Conservation (phyloP, 768 basidiomycete species). For the Suillus tomentosus region DNA sequence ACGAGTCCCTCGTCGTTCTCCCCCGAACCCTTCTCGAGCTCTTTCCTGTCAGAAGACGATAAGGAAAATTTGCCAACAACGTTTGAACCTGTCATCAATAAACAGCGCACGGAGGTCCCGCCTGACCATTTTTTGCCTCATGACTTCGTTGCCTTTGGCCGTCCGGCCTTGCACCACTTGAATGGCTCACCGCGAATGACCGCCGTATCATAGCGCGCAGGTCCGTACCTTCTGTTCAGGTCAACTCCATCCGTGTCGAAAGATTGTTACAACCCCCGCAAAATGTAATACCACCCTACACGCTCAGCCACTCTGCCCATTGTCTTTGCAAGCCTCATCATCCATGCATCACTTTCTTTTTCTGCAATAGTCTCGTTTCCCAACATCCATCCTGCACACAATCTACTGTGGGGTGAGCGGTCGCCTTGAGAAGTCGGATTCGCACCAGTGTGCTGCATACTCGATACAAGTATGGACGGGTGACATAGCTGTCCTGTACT, state of each 20-base stretch:
- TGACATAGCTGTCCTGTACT: conserved; percentile 7
- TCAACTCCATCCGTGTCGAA: conserved; percentile 50
- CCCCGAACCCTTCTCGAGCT: conserved; percentile 53
- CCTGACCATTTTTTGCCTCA: conserved; percentile 81
- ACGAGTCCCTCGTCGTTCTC: conserved; percentile 60
- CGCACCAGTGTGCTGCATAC: conserved; percentile 24
- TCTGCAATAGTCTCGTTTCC: conserved; percentile 60
- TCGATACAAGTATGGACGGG: conserved; percentile 16
- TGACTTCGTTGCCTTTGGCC: conserved; percentile 79
- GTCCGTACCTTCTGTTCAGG: conserved; percentile 13
- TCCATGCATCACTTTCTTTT: conserved; percentile 63
- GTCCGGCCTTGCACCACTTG: conserved; percentile 75
- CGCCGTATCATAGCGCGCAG: conserved; percentile 55
- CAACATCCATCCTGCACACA: conserved; percentile 47
- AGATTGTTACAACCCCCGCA: conserved; percentile 52
- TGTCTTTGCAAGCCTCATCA: conserved; percentile 63
- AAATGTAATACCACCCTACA: conserved; percentile 80
- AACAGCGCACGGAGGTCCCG: conserved; percentile 63
- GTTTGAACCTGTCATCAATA: conserved; percentile 74
- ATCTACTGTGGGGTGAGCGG: conserved; percentile 34
- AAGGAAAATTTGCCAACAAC: conserved; percentile 78
- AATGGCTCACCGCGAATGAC: conserved; percentile 60
- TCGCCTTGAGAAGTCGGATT: conserved; percentile 10
- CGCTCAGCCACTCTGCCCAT: conserved; percentile 61
- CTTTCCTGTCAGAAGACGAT: conserved; percentile 65